phyloP scores from a whole-genome alignment of 257 asterid species.

The Petunia secreta region DNA sequence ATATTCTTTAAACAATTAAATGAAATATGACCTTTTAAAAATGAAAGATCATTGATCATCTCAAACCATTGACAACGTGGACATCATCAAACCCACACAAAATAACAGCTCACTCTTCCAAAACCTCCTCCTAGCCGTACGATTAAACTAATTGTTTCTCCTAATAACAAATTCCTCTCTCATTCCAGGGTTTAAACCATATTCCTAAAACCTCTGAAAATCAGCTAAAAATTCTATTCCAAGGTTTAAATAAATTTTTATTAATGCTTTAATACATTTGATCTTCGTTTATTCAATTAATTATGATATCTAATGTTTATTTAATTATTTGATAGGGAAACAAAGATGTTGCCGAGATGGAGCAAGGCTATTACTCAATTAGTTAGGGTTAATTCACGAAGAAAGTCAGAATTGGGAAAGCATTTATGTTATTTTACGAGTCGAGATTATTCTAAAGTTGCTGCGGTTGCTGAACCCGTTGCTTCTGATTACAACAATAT shows the following conservation, averaged over 20 bases:
- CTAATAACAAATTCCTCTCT: background rate
- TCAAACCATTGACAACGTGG: background rate
- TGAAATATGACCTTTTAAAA: background rate
- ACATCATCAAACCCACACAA: background rate
- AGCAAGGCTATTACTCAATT: slow-evolving; percentile 52
- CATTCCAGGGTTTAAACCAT: background rate
- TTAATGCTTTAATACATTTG: too few relatives aligned
- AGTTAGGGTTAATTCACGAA: slow-evolving; percentile 40
- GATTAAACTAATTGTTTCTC: background rate
- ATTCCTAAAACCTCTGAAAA: background rate
- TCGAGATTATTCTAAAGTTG: slow-evolving; percentile 55
- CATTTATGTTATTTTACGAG: slow-evolving; percentile 36
- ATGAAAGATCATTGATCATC: background rate
- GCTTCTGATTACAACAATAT: slow-evolving; percentile 30
- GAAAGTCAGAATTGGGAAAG: slow-evolving; percentile 37
- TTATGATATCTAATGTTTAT: background rate
- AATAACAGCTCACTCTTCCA: background rate
- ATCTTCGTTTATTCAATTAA: background rate
- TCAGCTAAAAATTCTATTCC: background rate
- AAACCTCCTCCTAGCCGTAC: too few relatives aligned
- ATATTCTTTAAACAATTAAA: too few relatives aligned
- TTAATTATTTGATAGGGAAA: background rate
- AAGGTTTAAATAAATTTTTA: background rate
- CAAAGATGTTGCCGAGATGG: slow-evolving; percentile 66
- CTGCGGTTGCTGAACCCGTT: slow-evolving; percentile 54